Evolutionary conservation across 2,329 filamentous ascomycete genomes (phyloP), one percentile per base, ranked within the genome.

Genomic region (Calonectria fujianensis): DNA sequence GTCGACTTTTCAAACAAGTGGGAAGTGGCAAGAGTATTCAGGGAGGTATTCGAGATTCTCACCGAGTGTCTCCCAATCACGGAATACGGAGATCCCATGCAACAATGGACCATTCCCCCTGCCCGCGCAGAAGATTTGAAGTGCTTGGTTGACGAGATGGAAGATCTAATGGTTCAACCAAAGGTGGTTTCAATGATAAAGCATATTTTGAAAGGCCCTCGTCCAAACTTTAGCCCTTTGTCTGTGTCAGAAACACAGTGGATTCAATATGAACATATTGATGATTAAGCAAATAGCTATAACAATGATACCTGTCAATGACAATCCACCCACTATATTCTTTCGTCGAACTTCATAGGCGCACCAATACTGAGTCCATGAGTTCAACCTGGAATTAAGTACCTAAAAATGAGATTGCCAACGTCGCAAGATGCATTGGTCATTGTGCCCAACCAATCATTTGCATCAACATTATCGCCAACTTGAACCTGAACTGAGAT

Each of bases 1-100:
- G 32, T 63, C 18, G 57, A 63, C 57, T 63, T 63, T 63, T 37
- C 57, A 39, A 63, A 41, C n/a, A 63, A 63, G 24, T 63, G 57
- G 57, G 57, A 63, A 63, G 29, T 63, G 9, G 57, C 57, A 24
- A 37, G 57, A 20, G 57, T 63, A 29, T 63, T 63, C 37, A 35
- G 57, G 11, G 57, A 63, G 39, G 35, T 63, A 27, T 63, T 63
- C 18, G 57, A 63, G 35, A 63, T 63, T 39, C 57, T 63, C 10
- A 63, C 35, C 10, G 57, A 63, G 35, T 63, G 57, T 32, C 57
- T 63, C n/a, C 57, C 57, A 7, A 63, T 63, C 9, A 27, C 57
- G 9, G 57, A 63, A 41, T 63, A 39, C 24, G 57, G 57, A 9
- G 57, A 63, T 29, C 57, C 57, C 29, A 63, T 39, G 32, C 57